Base-by-base conservation (phyloP, 1,139 yeast species). In the Taphrina populina region DNA sequence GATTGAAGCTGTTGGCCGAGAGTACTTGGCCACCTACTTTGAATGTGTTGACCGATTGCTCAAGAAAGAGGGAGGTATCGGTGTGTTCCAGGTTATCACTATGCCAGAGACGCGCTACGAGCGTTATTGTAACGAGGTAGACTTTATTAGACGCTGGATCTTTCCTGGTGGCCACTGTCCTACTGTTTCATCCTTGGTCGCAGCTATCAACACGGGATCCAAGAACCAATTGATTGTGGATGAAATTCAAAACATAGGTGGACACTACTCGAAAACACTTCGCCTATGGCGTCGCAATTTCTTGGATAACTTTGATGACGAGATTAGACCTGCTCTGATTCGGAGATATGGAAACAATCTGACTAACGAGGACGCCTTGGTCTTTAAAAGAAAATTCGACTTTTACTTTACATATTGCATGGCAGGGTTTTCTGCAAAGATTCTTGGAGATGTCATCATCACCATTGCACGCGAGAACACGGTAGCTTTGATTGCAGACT, bases 61-160 rank as follows among this genome's bases (percentile, higher is more conserved):
- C 33, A 52, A 52, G 30, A 44, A 41, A 35, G 56, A 52, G 29
- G 58, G 1, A 72, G 54, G 80, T 39, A 84, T 83, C 1, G 83
- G 86, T 0, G 82, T 82, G 0, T 80, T 84, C 0, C 77, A 81
- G 45, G 80, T 80, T 65, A 68, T 67, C 7, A 47, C 71, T 49
- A 72, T 80, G 67, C 95, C 95, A 6, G 96, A 88, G 73, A 88
- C 96, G 24, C 88, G 85, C 69, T 88, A 95, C 11, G 94, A 95
- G 35, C n/a, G 51, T 15, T 52, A 52, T 26, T 52, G 51, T 26
- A 34, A 33, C 35, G 56, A 44, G 19, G 56, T 52, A 2, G 56
- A 44, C 37, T 44, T 52, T 30, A 52, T 52, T 29, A 40, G 56
- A 15, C 41, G 51, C 26, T 52, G 51, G 56, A 52, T 52, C 35